phyloP scores from a whole-genome alignment of 352 stramenopile genomes.

The Phytophthora lateralis region DNA sequence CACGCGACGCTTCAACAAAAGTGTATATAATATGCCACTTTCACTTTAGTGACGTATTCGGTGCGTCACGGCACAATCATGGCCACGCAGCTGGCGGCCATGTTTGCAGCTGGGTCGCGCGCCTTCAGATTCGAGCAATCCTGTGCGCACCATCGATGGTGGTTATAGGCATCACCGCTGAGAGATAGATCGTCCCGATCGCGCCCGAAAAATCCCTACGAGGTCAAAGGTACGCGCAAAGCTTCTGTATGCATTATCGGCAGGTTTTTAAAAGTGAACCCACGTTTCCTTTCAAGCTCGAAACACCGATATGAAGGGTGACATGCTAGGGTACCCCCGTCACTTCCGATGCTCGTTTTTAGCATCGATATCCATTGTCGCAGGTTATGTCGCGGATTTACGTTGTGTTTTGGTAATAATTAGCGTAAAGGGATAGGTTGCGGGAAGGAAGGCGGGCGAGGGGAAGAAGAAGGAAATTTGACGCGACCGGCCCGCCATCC shows the following conservation, averaged over 20 bases:
- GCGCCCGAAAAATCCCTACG: background rate
- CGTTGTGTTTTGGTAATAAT: conserved; percentile 24
- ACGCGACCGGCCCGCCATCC: background rate
- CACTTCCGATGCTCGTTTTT: background rate
- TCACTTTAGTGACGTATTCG: conserved; percentile 12
- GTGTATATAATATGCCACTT: conserved; percentile 7
- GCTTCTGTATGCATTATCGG: conserved; percentile 9
- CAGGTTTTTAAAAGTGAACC: conserved; percentile 26
- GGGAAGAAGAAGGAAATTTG: conserved; percentile 37
- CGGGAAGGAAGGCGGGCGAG: conserved; percentile 23
- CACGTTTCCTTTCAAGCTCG: conserved; percentile 2
- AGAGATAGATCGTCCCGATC: background rate
- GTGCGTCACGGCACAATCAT: conserved; percentile 5
- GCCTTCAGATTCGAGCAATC: conserved; percentile 13
- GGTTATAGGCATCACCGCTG: background rate
- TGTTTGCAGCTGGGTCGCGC: conserved; percentile 16
- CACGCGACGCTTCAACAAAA: conserved; percentile 4
- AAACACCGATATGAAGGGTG: background rate
- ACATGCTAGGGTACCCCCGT: background rate
- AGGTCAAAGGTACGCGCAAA: background rate
- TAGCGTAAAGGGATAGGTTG: conserved; percentile 16
- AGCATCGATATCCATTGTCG: background rate
- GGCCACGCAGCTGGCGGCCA: conserved; percentile 6
- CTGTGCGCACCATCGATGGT: background rate
- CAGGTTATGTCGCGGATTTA: background rate